phyloP scores from a whole-genome alignment of 164 flowering plant species.

The Amborella trichopoda region DNA sequence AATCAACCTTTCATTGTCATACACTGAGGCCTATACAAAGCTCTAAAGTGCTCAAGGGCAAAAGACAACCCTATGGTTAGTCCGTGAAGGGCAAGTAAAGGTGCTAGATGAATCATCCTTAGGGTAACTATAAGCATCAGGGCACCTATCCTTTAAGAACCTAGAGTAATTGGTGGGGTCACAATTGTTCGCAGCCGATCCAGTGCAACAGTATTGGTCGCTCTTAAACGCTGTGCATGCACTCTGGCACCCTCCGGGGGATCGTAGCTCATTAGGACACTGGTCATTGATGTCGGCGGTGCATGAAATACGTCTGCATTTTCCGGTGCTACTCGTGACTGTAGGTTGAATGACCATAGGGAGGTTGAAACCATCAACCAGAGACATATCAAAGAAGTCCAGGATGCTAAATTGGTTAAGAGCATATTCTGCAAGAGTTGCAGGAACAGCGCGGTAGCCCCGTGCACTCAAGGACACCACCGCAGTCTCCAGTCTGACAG shows the following conservation, averaged over 20 bases:
- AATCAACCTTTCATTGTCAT: too few species aligned
- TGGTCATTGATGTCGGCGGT: slow-evolving; percentile 19
- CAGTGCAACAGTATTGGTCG: slow-evolving; percentile 32
- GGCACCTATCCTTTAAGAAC: slow-evolving; percentile 42
- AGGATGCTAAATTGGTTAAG: slow-evolving; percentile 14
- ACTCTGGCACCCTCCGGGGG: slow-evolving; percentile 39
- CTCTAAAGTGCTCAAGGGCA: slow-evolving; percentile 35
- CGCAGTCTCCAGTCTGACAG: slow-evolving; percentile 28
- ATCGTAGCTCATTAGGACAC: slow-evolving; percentile 21
- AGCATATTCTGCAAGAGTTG: slow-evolving; percentile 28
- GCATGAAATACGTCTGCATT: slow-evolving; percentile 12
- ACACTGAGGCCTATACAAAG: too few species aligned
- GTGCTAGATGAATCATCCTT: slow-evolving; percentile 41
- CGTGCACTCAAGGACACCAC: slow-evolving; percentile 17
- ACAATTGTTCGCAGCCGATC: slow-evolving; percentile 15
- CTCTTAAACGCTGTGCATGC: slow-evolving; percentile 48
- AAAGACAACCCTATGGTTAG: slow-evolving; percentile 47
- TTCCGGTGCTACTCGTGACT: too few species aligned
- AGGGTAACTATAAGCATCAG: slow-evolving; percentile 46
- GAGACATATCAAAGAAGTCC: slow-evolving; percentile 27
- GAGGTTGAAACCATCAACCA: slow-evolving; percentile 26
- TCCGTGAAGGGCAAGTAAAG: slow-evolving; percentile 38
- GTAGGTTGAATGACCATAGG: slow-evolving; percentile 20
- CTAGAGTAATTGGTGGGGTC: slow-evolving; percentile 26
- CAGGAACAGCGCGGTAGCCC: slow-evolving; percentile 20